Percentiles rank a stretch among this genome's conserved stretches.
Evolutionary conservation across 768 basidiomycete species (phyloP).

Genomic region (Pleurotus ostreatus): DNA sequence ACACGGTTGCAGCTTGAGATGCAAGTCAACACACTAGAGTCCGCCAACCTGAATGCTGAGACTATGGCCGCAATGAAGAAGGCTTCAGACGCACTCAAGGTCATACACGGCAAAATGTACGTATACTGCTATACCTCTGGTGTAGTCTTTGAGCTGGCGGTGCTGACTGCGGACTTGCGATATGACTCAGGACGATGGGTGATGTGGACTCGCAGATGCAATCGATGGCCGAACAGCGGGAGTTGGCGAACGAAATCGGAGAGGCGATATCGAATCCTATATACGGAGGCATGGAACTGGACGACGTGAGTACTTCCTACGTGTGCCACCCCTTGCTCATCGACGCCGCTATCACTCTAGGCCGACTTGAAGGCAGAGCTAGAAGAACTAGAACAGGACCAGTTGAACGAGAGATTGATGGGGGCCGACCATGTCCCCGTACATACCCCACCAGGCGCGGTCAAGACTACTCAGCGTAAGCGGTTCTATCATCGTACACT

Average conservation of each 20-base stretch:
- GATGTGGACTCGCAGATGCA: slow-evolving; percentile 91
- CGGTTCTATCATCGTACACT: slow-evolving; percentile 12
- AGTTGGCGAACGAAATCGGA: slow-evolving; percentile 89
- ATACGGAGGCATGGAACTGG: slow-evolving; percentile 49
- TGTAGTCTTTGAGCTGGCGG: not conserved
- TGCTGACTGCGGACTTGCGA: slow-evolving; percentile 1
- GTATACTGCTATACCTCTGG: slow-evolving; percentile 28
- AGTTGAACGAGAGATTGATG: slow-evolving; percentile 77
- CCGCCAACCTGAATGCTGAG: slow-evolving; percentile 96
- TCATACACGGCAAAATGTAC: slow-evolving; percentile 87
- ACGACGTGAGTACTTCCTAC: slow-evolving; percentile 55
- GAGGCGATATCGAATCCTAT: slow-evolving; percentile 78
- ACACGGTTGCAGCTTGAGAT: slow-evolving; percentile 90
- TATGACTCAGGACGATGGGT: slow-evolving; percentile 59
- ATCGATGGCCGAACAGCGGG: slow-evolving; percentile 84
- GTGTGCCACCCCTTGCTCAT: slow-evolving; percentile 1
- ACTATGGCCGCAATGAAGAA: slow-evolving; percentile 98
- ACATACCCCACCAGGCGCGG: slow-evolving; percentile 69
- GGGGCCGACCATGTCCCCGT: slow-evolving; percentile 89
- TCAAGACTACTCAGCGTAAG: slow-evolving; percentile 46
- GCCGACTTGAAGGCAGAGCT: slow-evolving; percentile 78
- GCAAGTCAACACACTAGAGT: slow-evolving; percentile 96
- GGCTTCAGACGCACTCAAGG: slow-evolving; percentile 82
- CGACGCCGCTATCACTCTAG: slow-evolving; percentile 32
- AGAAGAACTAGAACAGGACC: slow-evolving; percentile 84